These are phyloP conservation scores for Mikania micrantha DNA, from an alignment of 129 eudicot species.

Conservation along the genomic window DNA sequence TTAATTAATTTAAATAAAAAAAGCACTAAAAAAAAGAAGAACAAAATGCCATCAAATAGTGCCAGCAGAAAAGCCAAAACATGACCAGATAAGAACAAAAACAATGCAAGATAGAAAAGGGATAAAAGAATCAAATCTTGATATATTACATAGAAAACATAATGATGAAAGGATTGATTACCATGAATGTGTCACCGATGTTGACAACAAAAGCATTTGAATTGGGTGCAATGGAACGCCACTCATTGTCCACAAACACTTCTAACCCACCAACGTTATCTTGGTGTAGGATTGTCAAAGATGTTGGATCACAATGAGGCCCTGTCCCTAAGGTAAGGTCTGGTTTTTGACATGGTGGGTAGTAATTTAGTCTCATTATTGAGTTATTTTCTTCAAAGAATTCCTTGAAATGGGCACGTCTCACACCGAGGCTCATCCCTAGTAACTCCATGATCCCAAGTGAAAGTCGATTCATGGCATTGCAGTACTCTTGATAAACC, in stretches of 20 bases:
- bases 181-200: conserved; percentile 96
- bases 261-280: conserved; percentile 80
- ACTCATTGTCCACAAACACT: conserved; percentile 62
- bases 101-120: not conserved
- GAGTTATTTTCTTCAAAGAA: conserved; percentile 66
- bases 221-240: conserved; percentile 61
- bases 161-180: conserved; percentile 21
- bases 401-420: conserved; percentile 39
- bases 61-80: conserved; percentile 14
- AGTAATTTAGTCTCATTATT: conserved; percentile 72
- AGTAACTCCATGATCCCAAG: conserved; percentile 74
- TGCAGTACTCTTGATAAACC: conserved; percentile 68
- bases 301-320: conserved; percentile 93
- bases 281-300: conserved; percentile 82
- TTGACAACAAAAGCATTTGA: conserved; percentile 70
- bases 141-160: not conserved
- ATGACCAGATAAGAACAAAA: conserved; percentile 8
- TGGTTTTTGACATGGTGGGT: conserved; percentile 75
- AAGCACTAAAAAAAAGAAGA: not conserved
- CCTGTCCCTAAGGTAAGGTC: conserved; percentile 80
- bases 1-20: not conserved
- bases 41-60: not conserved
- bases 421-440: conserved; percentile 66
- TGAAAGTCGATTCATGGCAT: conserved; percentile 71
- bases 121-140: not conserved